Base-by-base conservation (phyloP, 352 stramenopile genomes). In the Sclerospora graminicola region DNA sequence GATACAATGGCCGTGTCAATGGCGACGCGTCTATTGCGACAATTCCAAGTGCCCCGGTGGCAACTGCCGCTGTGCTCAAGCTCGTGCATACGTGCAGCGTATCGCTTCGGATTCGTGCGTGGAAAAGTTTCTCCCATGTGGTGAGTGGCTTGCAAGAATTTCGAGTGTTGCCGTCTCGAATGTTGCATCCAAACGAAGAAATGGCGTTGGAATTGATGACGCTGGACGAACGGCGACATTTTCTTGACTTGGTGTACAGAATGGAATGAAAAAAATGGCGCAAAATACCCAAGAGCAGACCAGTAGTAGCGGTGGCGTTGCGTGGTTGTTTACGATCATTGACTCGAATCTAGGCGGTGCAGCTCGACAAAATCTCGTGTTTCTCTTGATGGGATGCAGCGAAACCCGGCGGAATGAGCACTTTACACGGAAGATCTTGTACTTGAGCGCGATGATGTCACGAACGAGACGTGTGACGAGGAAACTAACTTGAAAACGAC, bases 1-100 rank as follows among this genome's bases (percentile, higher is more conserved):
- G 63, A n/a, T 85, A 84, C 51, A 83, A 79, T 15, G 54, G 53
- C 0, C 69, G 72, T 15, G 44, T 68, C 28, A 76, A 88, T 8
- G 76, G 76, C 50, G 73, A 5, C 58, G 54, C 49, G 46, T 76
- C 41, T 89, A 81, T 38, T 83, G 74, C 30, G 59, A 62, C 32
- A 89, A 89, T n/a, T 48, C 58, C 79, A 39, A 89, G 78, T 36
- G 72, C 74, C 4, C 63, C 70, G 0, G 50, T 87, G 10, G 78
- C 78, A 7, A 82, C 75, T 16, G 78, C 78, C 0, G 78, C 67
- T 1, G 73, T 85, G 39, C 49, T 89, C 1, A 85, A 85, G 38
- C 67, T 89, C 8, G 69, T 69, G 5, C 64, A 43, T n/a, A 76
- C 72, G 8, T 86, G 66, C 47, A 76, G 65, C 21, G 38, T 63